Conservation (phyloP, 2,329 filamentous ascomycete species). For the Neurospora crassa region DNA sequence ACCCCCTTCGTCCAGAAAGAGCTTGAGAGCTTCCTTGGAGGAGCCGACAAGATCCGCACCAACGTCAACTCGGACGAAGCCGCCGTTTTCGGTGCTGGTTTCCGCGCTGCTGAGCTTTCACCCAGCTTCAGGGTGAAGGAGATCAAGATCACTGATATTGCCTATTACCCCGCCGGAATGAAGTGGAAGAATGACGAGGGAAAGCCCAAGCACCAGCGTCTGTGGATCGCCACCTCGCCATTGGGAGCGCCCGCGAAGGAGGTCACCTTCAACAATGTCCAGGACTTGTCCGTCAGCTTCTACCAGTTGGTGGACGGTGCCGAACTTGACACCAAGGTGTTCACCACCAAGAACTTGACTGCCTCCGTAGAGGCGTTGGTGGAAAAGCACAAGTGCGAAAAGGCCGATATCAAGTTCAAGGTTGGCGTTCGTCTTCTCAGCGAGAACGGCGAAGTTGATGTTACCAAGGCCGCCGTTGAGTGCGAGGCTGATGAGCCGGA, state of each 20-base stretch:
- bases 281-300: conserved; percentile 73
- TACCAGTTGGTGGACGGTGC: conserved; percentile 56
- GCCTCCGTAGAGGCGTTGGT: conserved; percentile 69
- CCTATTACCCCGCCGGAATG: conserved; percentile 64
- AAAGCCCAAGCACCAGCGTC: conserved; percentile 66
- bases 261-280: conserved; percentile 69
- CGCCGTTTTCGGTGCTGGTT: conserved; percentile 89
- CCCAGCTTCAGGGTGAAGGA: conserved; percentile 97
- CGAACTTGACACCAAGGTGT: conserved; percentile 48
- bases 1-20: conserved; percentile 92
- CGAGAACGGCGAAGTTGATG: conserved; percentile 70
- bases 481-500: conserved; percentile 68
- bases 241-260: conserved; percentile 72
- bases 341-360: conserved; percentile 80
- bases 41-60: conserved; percentile 69
- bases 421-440: conserved; percentile 64
- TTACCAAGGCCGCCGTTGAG: conserved; percentile 67
- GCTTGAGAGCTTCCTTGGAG: conserved; percentile 66
- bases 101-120: conserved; percentile 85
- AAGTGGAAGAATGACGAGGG: conserved; percentile 62
- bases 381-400: conserved; percentile 67
- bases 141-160: conserved; percentile 72
- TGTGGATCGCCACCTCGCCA: conserved; percentile 71
- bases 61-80: conserved; percentile 98
- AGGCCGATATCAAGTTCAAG: conserved; percentile 70